phyloP scores from a whole-genome alignment of 139 green algal genomes.

The Eudorina sp. region DNA sequence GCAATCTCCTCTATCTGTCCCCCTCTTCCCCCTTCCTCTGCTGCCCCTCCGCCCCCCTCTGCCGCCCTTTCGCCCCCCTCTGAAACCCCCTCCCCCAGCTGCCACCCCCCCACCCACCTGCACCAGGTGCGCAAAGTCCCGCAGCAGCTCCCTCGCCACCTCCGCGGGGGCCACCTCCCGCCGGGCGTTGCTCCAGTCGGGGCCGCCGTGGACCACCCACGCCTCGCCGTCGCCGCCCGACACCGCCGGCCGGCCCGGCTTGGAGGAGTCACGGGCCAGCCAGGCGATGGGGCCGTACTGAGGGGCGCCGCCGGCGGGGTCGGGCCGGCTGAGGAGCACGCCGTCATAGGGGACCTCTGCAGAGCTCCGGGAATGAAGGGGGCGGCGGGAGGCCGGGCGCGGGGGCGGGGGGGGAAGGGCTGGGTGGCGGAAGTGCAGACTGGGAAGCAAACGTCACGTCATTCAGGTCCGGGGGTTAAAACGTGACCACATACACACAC shows the following conservation, averaged over 20 bases:
- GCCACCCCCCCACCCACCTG: too few relatives aligned
- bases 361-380: not conserved
- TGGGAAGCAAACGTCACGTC: too few relatives aligned
- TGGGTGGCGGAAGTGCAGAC: too few relatives aligned
- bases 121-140: not conserved
- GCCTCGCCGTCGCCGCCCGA: constrained; percentile 21
- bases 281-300: constrained; percentile 31
- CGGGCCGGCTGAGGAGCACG: constrained; percentile 22
- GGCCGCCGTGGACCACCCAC: constrained; percentile 38
- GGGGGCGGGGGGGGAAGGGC: too few relatives aligned
- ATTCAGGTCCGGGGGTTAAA: too few relatives aligned
- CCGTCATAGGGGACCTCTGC: constrained; percentile 40
- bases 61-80: not conserved
- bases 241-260: constrained; percentile 29
- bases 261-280: constrained; percentile 35
- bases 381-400: too few relatives aligned
- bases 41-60: not conserved
- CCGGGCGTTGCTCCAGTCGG: constrained; percentile 31
- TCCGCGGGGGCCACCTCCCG: not conserved
- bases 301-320: not conserved
- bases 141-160: constrained; percentile 24
- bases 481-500: too few relatives aligned
- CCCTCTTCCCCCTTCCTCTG: too few relatives aligned
- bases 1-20: too few relatives aligned
- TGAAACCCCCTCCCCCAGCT: too few relatives aligned